These are phyloP conservation scores for Vickermania ingenoplastis DNA, from an alignment of 208 protist species.

Conservation along the genomic window DNA sequence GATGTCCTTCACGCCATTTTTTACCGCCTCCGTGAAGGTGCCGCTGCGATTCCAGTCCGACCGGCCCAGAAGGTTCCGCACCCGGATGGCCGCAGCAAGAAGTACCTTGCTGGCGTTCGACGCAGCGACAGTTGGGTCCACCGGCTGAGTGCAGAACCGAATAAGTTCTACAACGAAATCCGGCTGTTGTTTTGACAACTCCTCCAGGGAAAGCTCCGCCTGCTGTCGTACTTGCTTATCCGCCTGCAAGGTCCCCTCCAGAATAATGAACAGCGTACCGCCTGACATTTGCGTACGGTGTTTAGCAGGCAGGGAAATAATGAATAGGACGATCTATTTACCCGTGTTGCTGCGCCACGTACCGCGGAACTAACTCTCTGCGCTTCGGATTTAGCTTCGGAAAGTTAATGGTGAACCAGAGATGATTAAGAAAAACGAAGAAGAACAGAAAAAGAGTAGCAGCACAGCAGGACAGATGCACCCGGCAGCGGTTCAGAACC, in stretches of 20 bases:
- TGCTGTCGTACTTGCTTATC: slow-evolving; percentile 53
- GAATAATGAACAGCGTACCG: slow-evolving; percentile 54
- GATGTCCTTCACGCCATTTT: slow-evolving; percentile 22
- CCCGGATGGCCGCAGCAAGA: slow-evolving; percentile 56
- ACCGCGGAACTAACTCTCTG: no score
- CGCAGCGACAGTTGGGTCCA: neutral
- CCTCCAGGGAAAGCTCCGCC: slow-evolving; percentile 48
- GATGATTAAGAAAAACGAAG: no score
- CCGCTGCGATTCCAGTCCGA: slow-evolving; percentile 66
- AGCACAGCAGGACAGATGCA: no score
- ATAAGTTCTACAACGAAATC: slow-evolving; percentile 50
- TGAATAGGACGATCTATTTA: no score
- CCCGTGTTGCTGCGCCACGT: no score
- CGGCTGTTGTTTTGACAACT: slow-evolving; percentile 33
- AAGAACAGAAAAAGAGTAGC: no score
- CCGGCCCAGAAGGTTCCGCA: slow-evolving; percentile 63
- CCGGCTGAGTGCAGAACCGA: slow-evolving; percentile 24
- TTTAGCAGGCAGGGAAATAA: no score
- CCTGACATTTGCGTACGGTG: no score
- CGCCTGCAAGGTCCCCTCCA: slow-evolving; percentile 45
- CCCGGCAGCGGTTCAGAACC: no score
- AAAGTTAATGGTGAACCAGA: no score
- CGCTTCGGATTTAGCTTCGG: no score
- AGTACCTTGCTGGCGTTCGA: slow-evolving; percentile 14
- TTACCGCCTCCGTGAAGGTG: slow-evolving; percentile 45